Conservation (phyloP, 768 basidiomycete genomes). For the Mycena filopes region DNA sequence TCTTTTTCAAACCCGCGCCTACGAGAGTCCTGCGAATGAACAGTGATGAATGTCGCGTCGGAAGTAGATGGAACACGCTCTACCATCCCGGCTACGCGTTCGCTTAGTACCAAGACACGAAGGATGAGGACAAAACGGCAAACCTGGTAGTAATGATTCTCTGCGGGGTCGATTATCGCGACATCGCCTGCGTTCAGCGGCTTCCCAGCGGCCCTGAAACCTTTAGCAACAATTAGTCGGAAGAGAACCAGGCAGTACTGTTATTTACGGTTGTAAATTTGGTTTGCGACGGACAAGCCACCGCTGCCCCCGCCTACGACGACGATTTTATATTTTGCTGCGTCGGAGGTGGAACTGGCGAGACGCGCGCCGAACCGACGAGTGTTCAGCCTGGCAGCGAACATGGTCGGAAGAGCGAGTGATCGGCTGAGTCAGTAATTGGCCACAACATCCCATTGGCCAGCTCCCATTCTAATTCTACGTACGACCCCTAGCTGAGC, state of each 20-base stretch:
- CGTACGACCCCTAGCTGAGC: too few species aligned
- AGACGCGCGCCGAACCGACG: slow-evolving; percentile 24
- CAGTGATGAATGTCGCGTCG: slow-evolving; percentile 6
- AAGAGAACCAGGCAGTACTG: too few species aligned
- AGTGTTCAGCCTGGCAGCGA: slow-evolving; percentile 22
- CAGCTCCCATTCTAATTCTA: too few species aligned
- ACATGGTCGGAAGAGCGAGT: too few species aligned
- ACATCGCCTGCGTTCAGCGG: slow-evolving; percentile 80
- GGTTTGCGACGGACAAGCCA: slow-evolving; percentile 86
- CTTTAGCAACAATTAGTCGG: too few species aligned
- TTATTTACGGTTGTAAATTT: slow-evolving; percentile 88
- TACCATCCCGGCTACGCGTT: slow-evolving; percentile 86
- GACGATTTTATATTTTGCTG: slow-evolving; percentile 81
- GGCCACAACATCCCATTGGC: too few species aligned
- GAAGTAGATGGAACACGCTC: slow-evolving; percentile 29
- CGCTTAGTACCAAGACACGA: slow-evolving; percentile 7
- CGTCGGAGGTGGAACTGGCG: slow-evolving; percentile 40
- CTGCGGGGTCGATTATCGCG: slow-evolving; percentile 84
- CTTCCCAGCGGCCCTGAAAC: slow-evolving; percentile 77
- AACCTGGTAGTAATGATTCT: slow-evolving; percentile 85
- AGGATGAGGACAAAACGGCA: slow-evolving; percentile 10
- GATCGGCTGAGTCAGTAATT: too few species aligned
- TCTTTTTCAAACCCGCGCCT: slow-evolving; percentile 84
- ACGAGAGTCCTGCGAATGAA: slow-evolving; percentile 80
- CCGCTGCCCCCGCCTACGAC: slow-evolving; percentile 90